These are phyloP conservation scores for Berberis vulgaris DNA, from an alignment of 164 flowering plant genomes.

Conservation along the genomic window DNA sequence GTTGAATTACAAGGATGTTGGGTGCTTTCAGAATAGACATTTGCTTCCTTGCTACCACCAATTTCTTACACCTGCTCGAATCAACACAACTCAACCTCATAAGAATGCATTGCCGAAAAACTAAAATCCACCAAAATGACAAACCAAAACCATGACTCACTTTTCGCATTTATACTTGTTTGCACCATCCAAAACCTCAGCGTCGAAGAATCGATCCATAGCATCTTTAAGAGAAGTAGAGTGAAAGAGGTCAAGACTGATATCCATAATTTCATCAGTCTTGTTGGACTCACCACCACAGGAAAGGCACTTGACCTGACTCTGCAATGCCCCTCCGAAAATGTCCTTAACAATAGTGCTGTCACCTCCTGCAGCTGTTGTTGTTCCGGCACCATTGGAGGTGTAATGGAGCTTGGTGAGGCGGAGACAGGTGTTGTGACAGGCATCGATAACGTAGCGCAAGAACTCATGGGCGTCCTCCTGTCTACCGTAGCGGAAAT, in stretches of 20 bases:
- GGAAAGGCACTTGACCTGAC: constrained; percentile 79
- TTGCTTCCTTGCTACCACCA: constrained; percentile 88
- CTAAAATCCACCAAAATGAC: background rate
- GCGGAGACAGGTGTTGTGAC: constrained; percentile 72
- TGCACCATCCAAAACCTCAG: constrained; percentile 83
- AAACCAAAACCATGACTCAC: constrained; percentile 27
- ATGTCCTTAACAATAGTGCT: constrained; percentile 66
- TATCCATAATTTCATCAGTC: constrained; percentile 93
- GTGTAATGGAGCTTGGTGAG: constrained; percentile 14
- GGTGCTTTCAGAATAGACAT: constrained; percentile 87
- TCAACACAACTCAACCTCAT: background rate
- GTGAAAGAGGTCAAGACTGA: constrained; percentile 74
- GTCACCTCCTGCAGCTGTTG: too few relatives aligned
- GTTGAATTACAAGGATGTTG: constrained; percentile 88
- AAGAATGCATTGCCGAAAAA: background rate
- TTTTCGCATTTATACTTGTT: constrained; percentile 87
- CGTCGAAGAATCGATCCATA: constrained; percentile 68
- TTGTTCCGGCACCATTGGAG: constrained; percentile 1
- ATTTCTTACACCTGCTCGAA: constrained; percentile 61
- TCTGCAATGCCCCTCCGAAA: constrained; percentile 88
- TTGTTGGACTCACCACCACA: constrained; percentile 80
- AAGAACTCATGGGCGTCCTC: constrained; percentile 99
- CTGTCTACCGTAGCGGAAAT: constrained; percentile 65
- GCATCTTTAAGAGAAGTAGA: constrained; percentile 60
- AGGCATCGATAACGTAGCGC: constrained; percentile 86